Evolutionary conservation across 78 protist genomes (phyloP).

Genomic region (Protostelium mycophagum): DNA sequence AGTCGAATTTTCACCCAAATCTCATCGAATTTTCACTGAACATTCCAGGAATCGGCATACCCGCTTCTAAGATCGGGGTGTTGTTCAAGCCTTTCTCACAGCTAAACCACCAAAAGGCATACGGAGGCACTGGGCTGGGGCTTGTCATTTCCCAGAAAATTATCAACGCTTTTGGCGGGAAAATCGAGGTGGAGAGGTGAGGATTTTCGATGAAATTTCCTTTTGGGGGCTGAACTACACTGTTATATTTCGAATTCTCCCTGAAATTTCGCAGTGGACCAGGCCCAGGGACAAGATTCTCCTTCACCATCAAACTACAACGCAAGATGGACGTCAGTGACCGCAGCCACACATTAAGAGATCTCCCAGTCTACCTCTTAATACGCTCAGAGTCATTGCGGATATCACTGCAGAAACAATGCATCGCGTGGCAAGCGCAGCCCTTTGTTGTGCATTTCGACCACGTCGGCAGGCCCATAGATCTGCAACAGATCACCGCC

Average conservation of each 20-base stretch:
- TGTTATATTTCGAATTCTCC: background rate
- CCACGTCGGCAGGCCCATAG: background rate
- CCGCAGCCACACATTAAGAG: background rate
- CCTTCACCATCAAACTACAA: background rate
- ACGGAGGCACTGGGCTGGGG: conserved; percentile 77
- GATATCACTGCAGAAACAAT: background rate
- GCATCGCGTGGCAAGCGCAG: background rate
- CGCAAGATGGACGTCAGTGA: background rate
- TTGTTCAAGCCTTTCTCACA: conserved; percentile 66
- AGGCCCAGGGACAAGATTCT: background rate
- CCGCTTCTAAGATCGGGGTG: conserved; percentile 10
- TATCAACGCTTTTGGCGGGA: conserved; percentile 59
- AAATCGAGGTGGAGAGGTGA: conserved; percentile 29
- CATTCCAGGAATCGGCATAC: conserved; percentile 75
- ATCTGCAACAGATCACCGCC: background rate
- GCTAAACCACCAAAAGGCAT: conserved; percentile 15
- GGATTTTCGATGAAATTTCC: too few relatives aligned
- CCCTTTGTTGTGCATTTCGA: background rate
- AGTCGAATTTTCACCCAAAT: too few relatives aligned
- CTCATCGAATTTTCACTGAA: conserved; percentile 42
- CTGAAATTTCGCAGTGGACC: background rate
- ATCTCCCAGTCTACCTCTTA: background rate
- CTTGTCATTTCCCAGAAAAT: conserved; percentile 41
- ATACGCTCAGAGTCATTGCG: background rate
- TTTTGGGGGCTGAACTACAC: too few relatives aligned